Evolutionary conservation across 495 filamentous ascomycete species (phyloP).

Genomic region (Penicillium atrosanguineum): DNA sequence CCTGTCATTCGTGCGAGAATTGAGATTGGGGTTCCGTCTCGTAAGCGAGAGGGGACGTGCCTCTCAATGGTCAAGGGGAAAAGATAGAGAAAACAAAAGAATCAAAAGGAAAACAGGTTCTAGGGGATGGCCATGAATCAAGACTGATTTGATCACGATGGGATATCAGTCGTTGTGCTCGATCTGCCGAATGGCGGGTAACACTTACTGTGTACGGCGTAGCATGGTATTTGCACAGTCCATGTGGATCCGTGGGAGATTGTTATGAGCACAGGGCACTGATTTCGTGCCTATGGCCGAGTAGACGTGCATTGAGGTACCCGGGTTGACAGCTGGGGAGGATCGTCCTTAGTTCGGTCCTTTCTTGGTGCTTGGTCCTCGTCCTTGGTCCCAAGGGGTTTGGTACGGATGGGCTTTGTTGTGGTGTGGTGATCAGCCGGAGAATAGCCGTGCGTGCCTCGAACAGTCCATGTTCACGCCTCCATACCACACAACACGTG

Average conservation of each 20-base stretch:
- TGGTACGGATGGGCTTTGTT: no score
- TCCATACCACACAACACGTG: background rate
- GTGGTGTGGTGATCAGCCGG: conserved; percentile 7
- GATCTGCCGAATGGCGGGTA: conserved; percentile 30
- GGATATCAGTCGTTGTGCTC: background rate
- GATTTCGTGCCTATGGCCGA: background rate
- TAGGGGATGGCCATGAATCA: background rate
- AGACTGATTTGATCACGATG: no score
- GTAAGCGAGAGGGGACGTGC: no score
- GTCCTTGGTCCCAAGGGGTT: no score
- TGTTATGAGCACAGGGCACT: background rate
- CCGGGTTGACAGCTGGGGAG: background rate
- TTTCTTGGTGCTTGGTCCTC: background rate
- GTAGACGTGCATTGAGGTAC: background rate
- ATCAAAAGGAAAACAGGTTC: background rate
- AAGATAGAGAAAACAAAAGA: background rate
- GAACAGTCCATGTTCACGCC: conserved; percentile 10
- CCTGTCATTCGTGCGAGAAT: background rate
- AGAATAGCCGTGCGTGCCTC: conserved; percentile 16
- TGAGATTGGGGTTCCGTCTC: no score
- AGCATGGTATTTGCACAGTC: conserved; percentile 21
- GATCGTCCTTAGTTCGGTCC: background rate
- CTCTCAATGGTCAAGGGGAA: background rate
- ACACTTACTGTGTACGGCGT: conserved; percentile 29
- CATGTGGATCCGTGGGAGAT: conserved; percentile 7